Percentiles rank a stretch among this genome's conserved stretches.
These are phyloP conservation scores for Leptographium lundbergii DNA, from an alignment of 2,329 filamentous ascomycete species.

Conservation along the genomic window DNA sequence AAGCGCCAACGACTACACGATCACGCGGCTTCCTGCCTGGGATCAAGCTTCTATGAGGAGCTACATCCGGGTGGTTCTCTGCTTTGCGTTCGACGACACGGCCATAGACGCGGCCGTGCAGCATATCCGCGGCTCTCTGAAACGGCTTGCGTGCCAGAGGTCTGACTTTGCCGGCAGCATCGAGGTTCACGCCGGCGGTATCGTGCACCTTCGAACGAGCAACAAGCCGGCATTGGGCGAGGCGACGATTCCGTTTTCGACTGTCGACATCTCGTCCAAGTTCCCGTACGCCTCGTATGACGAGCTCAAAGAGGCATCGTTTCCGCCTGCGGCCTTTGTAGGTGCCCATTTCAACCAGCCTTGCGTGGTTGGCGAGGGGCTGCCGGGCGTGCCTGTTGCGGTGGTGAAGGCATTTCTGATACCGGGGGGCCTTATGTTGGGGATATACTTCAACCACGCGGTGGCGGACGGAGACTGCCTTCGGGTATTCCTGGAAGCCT, in stretches of 20 bases:
- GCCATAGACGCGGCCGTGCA: background rate
- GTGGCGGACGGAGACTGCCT: slow-evolving; percentile 29
- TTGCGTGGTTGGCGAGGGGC: slow-evolving; percentile 6
- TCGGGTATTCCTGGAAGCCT: slow-evolving; percentile 24
- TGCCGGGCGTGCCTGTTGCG: slow-evolving; percentile 21
- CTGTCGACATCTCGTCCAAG: slow-evolving; percentile 9
- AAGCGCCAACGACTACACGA: background rate
- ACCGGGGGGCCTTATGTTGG: slow-evolving; percentile 26
- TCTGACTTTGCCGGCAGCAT: slow-evolving; percentile 18
- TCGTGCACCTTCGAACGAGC: slow-evolving; percentile 12
- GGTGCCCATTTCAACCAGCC: slow-evolving; percentile 13
- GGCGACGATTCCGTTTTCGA: slow-evolving; percentile 12
- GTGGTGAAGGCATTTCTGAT: slow-evolving; percentile 26
- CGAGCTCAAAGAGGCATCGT: slow-evolving; percentile 16
- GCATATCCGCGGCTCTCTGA: slow-evolving; percentile 12
- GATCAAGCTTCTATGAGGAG: slow-evolving; percentile 12
- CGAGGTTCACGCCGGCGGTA: slow-evolving; percentile 11
- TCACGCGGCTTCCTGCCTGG: slow-evolving; percentile 7
- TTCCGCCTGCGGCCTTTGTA: slow-evolving; percentile 20
- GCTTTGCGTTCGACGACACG: slow-evolving; percentile 13
- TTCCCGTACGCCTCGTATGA: slow-evolving; percentile 16
- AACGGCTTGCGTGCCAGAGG: slow-evolving; percentile 11
- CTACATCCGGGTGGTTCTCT: slow-evolving; percentile 12
- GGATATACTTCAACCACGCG: slow-evolving; percentile 28
- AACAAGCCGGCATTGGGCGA: background rate